These are phyloP conservation scores for Mycosphaerelloides madeirae DNA, from an alignment of 2,329 filamentous ascomycete species.

Conservation along the genomic window DNA sequence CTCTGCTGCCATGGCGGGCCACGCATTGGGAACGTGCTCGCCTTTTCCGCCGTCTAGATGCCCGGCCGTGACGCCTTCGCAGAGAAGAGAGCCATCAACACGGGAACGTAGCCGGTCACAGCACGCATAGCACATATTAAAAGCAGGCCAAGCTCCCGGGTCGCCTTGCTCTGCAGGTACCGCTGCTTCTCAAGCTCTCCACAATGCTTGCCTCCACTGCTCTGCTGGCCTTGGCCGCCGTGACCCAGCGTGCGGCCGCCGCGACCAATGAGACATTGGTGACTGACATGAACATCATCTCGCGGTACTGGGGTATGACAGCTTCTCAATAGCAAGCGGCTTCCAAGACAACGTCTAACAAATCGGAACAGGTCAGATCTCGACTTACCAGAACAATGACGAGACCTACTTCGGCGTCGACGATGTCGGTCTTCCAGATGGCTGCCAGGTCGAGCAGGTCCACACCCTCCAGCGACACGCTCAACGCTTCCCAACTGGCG, in stretches of 20 bases:
- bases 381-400: conserved; percentile 45
- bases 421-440: conserved; percentile 46
- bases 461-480: conserved; percentile 54
- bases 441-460: conserved; percentile 54
- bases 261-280: conserved; percentile 19
- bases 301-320: conserved; percentile 39
- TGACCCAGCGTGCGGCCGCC: neutral
- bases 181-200: neutral
- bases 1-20: too few relatives aligned
- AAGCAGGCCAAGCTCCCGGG: too few relatives aligned
- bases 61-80: too few relatives aligned
- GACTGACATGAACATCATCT: conserved; percentile 33
- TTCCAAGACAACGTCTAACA: neutral
- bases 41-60: too few relatives aligned
- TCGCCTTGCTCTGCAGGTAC: neutral
- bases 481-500: conserved; percentile 48
- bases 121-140: too few relatives aligned
- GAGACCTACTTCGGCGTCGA: conserved; percentile 46
- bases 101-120: too few relatives aligned
- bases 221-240: neutral
- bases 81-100: too few relatives aligned
- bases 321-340: neutral
- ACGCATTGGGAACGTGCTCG: too few relatives aligned
- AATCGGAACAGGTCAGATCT: conserved; percentile 35
- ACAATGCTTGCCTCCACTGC: neutral